Conservation (phyloP, 1,284 basidiomycete genomes). For the Leccinum pachyderme region DNA sequence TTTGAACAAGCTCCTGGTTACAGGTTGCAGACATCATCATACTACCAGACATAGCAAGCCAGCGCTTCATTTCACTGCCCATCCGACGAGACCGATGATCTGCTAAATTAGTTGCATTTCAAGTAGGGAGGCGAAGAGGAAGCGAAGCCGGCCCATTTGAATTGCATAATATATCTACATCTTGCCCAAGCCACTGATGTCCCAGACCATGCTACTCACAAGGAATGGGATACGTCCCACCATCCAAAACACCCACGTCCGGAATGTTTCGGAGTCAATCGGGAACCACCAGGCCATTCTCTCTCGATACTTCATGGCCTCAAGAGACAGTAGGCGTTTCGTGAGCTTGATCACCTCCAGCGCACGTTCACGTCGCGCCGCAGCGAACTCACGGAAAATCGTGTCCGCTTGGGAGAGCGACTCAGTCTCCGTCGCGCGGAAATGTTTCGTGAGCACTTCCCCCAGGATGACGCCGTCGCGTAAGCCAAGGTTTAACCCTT, state of each 20-base stretch:
- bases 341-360: background rate
- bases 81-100: too few relatives aligned
- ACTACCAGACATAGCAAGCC: too few relatives aligned
- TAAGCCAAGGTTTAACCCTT: conserved; percentile 48
- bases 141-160: too few relatives aligned
- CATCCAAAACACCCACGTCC: conserved; percentile 18
- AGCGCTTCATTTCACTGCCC: too few relatives aligned
- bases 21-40: too few relatives aligned
- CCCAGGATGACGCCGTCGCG: conserved; percentile 41
- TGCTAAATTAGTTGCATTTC: too few relatives aligned
- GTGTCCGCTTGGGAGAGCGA: background rate
- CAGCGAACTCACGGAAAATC: background rate
- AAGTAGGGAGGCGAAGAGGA: too few relatives aligned
- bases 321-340: background rate
- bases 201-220: conserved; percentile 17
- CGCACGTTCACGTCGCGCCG: background rate
- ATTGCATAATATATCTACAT: conserved; percentile 5
- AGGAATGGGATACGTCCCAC: conserved; percentile 12
- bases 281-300: conserved; percentile 21
- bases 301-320: background rate
- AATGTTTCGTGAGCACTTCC: conserved; percentile 17
- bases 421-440: conserved; percentile 4
- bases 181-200: conserved; percentile 21
- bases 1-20: too few relatives aligned
- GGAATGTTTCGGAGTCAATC: conserved; percentile 11